Evolutionary conservation across 345 rosid genomes (phyloP), one percentile per base, ranked within the genome.

Genomic region (Crucihimalaya himalaica): DNA sequence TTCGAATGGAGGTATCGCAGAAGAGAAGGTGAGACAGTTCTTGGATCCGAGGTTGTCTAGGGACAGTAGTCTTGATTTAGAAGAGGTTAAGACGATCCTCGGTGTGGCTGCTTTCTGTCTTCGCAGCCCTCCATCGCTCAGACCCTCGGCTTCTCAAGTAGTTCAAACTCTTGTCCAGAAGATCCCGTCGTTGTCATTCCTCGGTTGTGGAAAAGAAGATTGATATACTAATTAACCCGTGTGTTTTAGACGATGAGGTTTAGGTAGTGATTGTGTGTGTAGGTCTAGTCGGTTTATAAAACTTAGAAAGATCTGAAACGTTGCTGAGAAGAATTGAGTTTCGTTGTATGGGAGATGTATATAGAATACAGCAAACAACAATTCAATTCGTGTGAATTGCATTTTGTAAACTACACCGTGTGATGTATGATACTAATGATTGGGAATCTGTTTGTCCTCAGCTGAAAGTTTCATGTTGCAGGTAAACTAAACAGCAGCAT

Each of bases 111-210:
- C 86, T 4, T 66, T 46, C 15, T 92, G 98, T 60, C 78, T 87
- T 37, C 76, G 79, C 2, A 84, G 82, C 28, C 46, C 86, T 4
- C 87, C 89, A 3, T 73, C 85, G 5, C 79, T 76, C 0, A 82
- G 96, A 80, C 98, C 92, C 7, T 86, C 91, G 0, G 88, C 87
- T 14, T 62, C 87, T 6, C 83, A 84, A 39, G 77, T 92, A 28
- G 65, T 84, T 64, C 77, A 67, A 21, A 47, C 64, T 1, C 77
- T 92, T 23, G 56, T 74, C 69, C 60, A 83, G 18, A 78, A 74
- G 61, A 68, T 88, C n/a, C 40, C 77, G 18, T 87, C 86, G 19
- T 42, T 80, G 45, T 69, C 77, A 28, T 80, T 74, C 62, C 66
- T 63, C 8, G 57, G 63, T 16, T 23, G 23, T 68, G 57, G 29